Percentiles rank a stretch among this genome's conserved stretches.
phyloP scores from a whole-genome alignment of 768 basidiomycete species.

The Rubroboletus satanas region DNA sequence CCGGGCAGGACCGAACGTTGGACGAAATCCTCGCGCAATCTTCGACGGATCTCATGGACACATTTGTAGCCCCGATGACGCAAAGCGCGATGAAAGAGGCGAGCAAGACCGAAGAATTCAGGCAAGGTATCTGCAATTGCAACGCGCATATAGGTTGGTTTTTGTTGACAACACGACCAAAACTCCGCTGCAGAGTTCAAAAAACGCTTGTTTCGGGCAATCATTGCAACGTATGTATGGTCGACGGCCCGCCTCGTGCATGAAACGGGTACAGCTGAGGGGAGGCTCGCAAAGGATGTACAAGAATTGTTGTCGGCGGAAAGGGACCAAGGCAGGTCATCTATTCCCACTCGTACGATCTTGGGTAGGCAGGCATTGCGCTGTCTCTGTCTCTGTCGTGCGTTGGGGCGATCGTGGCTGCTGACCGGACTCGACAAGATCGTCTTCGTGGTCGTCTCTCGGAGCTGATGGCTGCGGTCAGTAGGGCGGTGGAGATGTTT shows the following conservation, averaged over 20 bases:
- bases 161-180: constrained; percentile 2
- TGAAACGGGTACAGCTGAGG: constrained; percentile 17
- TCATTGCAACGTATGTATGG: constrained; percentile 23
- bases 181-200: constrained; percentile 20
- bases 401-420: neutral
- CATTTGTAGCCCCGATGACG: constrained; percentile 20
- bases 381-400: constrained; percentile 2
- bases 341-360: constrained; percentile 13
- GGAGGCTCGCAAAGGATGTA: constrained; percentile 10
- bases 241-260: constrained; percentile 22
- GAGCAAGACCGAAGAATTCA: constrained; percentile 15
- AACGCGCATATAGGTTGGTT: constrained; percentile 25
- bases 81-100: constrained; percentile 17
- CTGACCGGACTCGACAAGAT: constrained; percentile 24
- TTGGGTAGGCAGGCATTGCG: constrained; percentile 23
- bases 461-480: constrained; percentile 28
- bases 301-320: constrained; percentile 18
- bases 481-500: constrained; percentile 26
- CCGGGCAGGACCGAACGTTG: constrained; percentile 1
- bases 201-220: constrained; percentile 12
- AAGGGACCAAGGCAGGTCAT: constrained; percentile 35
- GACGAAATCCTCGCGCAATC: constrained; percentile 25
- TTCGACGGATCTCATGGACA: constrained; percentile 14
- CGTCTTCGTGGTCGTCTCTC: constrained; percentile 18
- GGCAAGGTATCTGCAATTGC: constrained; percentile 18